These are phyloP conservation scores for Urochloa ruziziensis DNA, from an alignment of 176 grass and related monocot species.

Conservation along the genomic window DNA sequence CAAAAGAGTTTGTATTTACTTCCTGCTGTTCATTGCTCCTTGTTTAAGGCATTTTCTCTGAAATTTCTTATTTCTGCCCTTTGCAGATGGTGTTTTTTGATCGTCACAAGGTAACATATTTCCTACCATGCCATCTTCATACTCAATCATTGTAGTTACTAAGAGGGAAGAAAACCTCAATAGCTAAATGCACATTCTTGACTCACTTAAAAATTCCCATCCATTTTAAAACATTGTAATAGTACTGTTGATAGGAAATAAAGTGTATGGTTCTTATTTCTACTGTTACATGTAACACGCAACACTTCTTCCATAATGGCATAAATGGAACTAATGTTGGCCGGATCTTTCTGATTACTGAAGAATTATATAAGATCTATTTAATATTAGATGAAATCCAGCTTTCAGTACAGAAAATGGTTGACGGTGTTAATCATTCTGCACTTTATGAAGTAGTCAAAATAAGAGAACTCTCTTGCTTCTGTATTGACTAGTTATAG, in stretches of 20 bases:
- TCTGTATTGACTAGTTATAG: background rate
- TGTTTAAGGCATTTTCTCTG: background rate
- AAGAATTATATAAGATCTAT: background rate
- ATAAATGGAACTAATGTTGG: background rate
- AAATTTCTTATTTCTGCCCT: slow-evolving; percentile 23
- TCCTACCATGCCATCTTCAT: background rate
- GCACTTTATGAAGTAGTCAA: slow-evolving; percentile 1
- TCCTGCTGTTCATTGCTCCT: background rate
- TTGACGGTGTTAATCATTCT: background rate
- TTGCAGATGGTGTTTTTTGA: slow-evolving; percentile 97
- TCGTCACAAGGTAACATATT: slow-evolving; percentile 71
- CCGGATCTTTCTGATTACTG: background rate
- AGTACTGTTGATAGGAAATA: background rate
- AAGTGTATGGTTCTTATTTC: background rate
- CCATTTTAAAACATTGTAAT: background rate
- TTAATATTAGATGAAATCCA: background rate
- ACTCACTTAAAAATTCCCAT: no score
- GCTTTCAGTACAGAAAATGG: background rate
- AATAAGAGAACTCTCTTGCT: background rate
- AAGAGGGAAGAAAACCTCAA: background rate
- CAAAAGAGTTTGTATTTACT: slow-evolving; percentile 19
- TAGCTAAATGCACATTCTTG: background rate
- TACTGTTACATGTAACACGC: background rate
- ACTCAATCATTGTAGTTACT: background rate
- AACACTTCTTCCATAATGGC: slow-evolving; percentile 4